A percentile compares a stretch with the other conserved stretches of the same genome.
Evolutionary conservation across 371 early-diverging fungal species (phyloP).

Genomic region (Fennellomyces sp.): DNA sequence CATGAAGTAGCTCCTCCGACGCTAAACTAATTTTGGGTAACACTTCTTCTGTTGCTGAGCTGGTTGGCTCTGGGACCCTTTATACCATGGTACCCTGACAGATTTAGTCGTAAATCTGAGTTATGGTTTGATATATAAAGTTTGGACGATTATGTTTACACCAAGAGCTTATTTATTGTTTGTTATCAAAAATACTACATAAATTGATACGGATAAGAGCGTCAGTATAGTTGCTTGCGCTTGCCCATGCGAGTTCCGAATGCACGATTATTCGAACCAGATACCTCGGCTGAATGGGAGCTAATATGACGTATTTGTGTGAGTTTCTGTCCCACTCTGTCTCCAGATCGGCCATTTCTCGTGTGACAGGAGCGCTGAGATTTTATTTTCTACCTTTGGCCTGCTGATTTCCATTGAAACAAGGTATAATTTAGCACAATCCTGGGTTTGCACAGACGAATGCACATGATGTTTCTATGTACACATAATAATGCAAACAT

Average conservation of each 20-base stretch:
- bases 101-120: background rate
- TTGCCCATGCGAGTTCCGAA: no score
- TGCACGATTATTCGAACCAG: background rate
- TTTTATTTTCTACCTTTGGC: constrained; percentile 1
- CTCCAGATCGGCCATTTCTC: background rate
- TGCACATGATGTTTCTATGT: no score
- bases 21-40: no score
- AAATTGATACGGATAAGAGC: no score
- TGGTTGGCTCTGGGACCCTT: background rate
- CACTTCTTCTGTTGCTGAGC: background rate
- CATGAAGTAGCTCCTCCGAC: no score
- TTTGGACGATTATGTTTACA: no score
- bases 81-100: no score
- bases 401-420: no score
- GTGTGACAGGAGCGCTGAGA: background rate
- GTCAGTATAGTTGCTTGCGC: no score
- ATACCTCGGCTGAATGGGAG: constrained; percentile 1
- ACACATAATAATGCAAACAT: no score
- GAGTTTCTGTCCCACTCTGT: background rate
- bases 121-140: background rate
- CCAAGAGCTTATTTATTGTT: background rate
- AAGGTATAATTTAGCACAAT: no score
- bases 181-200: background rate
- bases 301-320: background rate
- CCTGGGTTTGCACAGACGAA: no score